Evolutionary conservation across 2,329 filamentous ascomycete species (phyloP), one percentile per base, ranked within the genome.

Genomic region (Sporothrix dimorphospora): DNA sequence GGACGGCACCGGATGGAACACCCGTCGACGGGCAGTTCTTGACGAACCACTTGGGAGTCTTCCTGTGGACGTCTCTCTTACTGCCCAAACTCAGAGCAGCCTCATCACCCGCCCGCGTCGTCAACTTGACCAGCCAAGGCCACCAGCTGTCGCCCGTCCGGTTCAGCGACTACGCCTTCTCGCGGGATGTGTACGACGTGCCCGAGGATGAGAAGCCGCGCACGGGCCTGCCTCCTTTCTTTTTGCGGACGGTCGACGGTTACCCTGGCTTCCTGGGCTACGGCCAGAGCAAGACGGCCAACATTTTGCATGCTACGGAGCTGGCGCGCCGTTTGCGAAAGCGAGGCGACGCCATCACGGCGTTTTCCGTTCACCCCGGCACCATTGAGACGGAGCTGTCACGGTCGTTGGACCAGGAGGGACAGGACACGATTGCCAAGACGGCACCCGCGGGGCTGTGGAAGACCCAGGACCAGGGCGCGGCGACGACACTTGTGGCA

Each of bases 11-110:
- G 1, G 80, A 83, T 57, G 81, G 81, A 1, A 67, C 76, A 3
- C 76, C 69, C 5, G 73, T 78, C 27, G 78, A 78, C 24, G 69
- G 71, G 2, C 75, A 76, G 70, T 71, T 76, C 30, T 70, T 72
- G 21, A 72, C 71, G 7, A 87, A 87, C 76, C 82, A 87, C 73
- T 73, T 87, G 14, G 83, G 83, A 0, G 83, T 86, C 42, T 86
- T 86, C 74, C 76, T 85, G 12, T 78, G 86, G 34, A 83, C 84
- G 0, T 81, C 83, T 49, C 78, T 85, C 21, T 80, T 87, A n/a
- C 76, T 84, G 57, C 81, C 83, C 0, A 81, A 81, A 40, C 73
- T 87, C 1, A 74, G 81, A 8, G 47, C 49, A 6, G 47, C 38
- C 0, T 0, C 49, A 0, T 3, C 30, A 11, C 72, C 76, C 2